These are phyloP conservation scores for Mycena indigotica DNA, from an alignment of 768 basidiomycete genomes.

Conservation along the genomic window DNA sequence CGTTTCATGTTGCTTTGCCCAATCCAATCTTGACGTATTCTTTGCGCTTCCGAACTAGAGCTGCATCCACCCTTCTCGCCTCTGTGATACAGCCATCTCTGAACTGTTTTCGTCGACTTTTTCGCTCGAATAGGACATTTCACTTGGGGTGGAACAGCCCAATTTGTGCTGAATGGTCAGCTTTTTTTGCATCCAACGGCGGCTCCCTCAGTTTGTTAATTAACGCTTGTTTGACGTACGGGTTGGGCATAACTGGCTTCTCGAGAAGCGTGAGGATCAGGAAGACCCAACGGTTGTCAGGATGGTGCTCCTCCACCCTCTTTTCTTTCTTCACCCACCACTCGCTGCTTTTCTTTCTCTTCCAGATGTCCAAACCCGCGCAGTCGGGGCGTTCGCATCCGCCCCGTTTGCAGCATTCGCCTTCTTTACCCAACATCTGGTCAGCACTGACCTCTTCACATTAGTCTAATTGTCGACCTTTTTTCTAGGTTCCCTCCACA, in stretches of 20 bases:
- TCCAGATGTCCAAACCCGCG: constrained; percentile 27
- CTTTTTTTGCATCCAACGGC: neutral
- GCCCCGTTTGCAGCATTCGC: constrained; percentile 61
- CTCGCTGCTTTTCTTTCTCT: neutral
- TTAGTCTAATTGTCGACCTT: neutral
- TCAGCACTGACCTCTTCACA: constrained; percentile 31
- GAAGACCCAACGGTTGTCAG: constrained; percentile 3
- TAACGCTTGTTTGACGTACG: constrained; percentile 40
- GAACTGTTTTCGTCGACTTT: neutral
- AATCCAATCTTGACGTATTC: constrained; percentile 17
- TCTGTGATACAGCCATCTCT: constrained; percentile 1
- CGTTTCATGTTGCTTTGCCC: constrained; percentile 20
- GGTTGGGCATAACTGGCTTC: constrained; percentile 16
- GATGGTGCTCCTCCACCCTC: constrained; percentile 24
- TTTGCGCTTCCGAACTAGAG: constrained; percentile 21
- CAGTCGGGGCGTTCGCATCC: constrained; percentile 34
- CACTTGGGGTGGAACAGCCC: neutral
- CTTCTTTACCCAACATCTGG: constrained; percentile 74
- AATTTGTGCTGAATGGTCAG: neutral
- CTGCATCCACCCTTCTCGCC: constrained; percentile 3
- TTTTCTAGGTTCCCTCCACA: constrained; percentile 48
- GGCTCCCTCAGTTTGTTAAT: constrained; percentile 37
- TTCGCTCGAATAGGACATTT: neutral
- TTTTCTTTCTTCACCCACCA: constrained; percentile 28
- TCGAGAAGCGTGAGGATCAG: constrained; percentile 16